Conservation (phyloP, 768 basidiomycete species). For the Scleroderma bovista region DNA sequence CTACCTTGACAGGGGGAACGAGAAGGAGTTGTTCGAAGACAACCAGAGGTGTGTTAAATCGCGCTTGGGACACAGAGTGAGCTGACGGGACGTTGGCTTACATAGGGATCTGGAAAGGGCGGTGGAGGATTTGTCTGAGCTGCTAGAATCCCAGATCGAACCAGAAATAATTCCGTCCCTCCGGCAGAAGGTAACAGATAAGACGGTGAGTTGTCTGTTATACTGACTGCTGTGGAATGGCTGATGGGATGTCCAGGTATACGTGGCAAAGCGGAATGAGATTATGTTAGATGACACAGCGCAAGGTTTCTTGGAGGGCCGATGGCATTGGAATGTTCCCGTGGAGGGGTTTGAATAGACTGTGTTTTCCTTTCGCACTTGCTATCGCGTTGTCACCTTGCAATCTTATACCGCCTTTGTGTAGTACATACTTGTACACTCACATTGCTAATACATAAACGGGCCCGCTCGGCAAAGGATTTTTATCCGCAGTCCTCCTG, state of each 20-base stretch:
- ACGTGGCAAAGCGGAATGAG: conserved; percentile 95
- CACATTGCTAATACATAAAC: no score
- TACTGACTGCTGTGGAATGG: not conserved
- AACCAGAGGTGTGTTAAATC: conserved; percentile 70
- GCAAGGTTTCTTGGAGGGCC: conserved; percentile 76
- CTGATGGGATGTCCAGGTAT: conserved; percentile 45
- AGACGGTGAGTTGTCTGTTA: conserved; percentile 56
- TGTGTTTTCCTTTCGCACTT: not conserved
- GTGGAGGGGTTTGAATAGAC: conserved; percentile 66
- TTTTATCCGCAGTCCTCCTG: not conserved
- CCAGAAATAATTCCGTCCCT: conserved; percentile 74
- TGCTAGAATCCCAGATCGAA: conserved; percentile 89
- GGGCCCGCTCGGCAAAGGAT: no score
- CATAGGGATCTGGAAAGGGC: conserved; percentile 86
- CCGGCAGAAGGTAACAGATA: conserved; percentile 92
- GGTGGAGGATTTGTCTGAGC: conserved; percentile 90
- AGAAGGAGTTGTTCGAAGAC: conserved; percentile 95
- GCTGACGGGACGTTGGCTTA: conserved; percentile 2
- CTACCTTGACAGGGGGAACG: conserved; percentile 84
- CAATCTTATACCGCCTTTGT: not conserved
- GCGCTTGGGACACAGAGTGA: not conserved
- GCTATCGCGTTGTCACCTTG: not conserved
- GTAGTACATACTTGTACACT: no score
- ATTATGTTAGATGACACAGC: conserved; percentile 95
- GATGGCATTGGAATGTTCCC: conserved; percentile 75